Conservation (phyloP, 169 alveolate genomes). For the Blepharisma undulans region DNA sequence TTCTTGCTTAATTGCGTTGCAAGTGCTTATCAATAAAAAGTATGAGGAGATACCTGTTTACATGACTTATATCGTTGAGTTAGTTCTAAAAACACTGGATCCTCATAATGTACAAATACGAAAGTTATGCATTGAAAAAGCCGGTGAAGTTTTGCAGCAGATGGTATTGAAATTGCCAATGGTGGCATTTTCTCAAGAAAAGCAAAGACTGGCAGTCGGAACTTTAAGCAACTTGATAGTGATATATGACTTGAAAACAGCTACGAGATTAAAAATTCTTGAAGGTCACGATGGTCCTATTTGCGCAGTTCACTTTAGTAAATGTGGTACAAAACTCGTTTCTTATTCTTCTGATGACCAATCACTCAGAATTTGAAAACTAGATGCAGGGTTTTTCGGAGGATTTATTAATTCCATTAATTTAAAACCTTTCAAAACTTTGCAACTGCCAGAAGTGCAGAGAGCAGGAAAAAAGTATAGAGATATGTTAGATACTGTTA, state of each 20-base stretch:
- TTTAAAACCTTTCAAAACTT: not conserved
- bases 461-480: not conserved
- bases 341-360: not conserved
- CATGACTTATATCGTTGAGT: not conserved
- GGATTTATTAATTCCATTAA: not conserved
- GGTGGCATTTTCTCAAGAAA: slow-evolving; percentile 18
- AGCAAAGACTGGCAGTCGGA: slow-evolving; percentile 25
- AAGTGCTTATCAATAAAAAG: not conserved
- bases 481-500: slow-evolving; percentile 4
- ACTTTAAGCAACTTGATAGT: slow-evolving; percentile 7
- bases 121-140: not conserved
- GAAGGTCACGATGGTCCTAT: slow-evolving; percentile 14
- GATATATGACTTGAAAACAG: slow-evolving; percentile 27
- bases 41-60: not conserved
- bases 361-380: not conserved
- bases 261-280: slow-evolving; percentile 12
- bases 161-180: not conserved
- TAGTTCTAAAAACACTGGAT: not conserved
- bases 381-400: not conserved
- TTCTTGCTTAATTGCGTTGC: not conserved
- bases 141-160: not conserved
- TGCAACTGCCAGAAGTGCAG: not conserved
- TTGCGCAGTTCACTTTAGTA: not conserved
- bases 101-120: slow-evolving; percentile 8
- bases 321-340: not conserved